Percentiles rank a stretch among this genome's conserved stretches.
Conservation (phyloP, 2,329 filamentous ascomycete genomes). For the Aureobasidium mangrovei region DNA sequence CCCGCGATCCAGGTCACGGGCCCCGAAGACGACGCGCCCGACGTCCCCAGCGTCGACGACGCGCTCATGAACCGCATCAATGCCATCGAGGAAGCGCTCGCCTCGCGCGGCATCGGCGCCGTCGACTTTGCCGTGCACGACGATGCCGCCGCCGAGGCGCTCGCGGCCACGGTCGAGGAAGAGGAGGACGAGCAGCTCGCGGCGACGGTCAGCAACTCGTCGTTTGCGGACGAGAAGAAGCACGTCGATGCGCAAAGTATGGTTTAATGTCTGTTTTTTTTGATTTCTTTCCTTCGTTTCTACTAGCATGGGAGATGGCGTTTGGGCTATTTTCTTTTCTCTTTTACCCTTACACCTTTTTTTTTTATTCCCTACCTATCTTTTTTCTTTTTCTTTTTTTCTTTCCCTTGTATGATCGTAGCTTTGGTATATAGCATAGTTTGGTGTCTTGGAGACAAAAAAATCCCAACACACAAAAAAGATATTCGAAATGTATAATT, state of each 20-base stretch:
- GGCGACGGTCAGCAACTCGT: background rate
- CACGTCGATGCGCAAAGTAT: constrained; percentile 4
- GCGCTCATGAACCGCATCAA: background rate
- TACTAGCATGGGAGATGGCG: no score
- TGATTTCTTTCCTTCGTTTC: background rate
- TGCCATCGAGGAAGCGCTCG: constrained; percentile 4
- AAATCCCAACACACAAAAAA: no score
- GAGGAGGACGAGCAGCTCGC: background rate
- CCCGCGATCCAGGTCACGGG: background rate
- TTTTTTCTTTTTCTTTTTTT: no score
- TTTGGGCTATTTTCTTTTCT: no score
- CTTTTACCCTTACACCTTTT: no score
- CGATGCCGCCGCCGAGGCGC: background rate
- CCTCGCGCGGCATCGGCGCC: background rate
- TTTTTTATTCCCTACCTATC: no score
- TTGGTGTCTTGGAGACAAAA: no score
- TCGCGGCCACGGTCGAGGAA: background rate
- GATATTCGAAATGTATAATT: no score
- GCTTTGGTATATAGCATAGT: no score
- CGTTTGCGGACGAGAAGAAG: constrained; percentile 1
- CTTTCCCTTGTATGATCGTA: no score
- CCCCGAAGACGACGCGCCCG: background rate
- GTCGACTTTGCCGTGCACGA: constrained; percentile 12
- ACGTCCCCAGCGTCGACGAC: background rate
- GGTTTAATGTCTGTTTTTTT: background rate